Evolutionary conservation across 768 basidiomycete genomes (phyloP).

Genomic region (Hortiboletus flavorubellus): DNA sequence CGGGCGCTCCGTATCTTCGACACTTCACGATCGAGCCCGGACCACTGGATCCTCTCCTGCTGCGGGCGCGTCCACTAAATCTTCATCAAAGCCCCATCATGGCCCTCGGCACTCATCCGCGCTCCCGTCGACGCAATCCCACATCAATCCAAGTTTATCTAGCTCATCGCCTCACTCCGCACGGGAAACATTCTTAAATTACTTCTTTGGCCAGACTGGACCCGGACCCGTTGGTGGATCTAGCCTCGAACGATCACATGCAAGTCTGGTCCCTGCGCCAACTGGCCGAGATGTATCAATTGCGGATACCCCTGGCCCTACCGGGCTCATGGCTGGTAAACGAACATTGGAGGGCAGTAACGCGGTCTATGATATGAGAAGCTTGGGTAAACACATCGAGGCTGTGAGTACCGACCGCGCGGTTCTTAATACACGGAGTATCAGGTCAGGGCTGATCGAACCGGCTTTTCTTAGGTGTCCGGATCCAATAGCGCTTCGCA

Average conservation of each 20-base stretch:
- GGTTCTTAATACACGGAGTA: constrained; percentile 3
- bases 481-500: constrained; percentile 57
- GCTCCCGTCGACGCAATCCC: constrained; percentile 30
- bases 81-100: constrained; percentile 27
- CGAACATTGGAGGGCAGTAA: constrained; percentile 67
- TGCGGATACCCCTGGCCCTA: constrained; percentile 45
- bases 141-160: constrained; percentile 32
- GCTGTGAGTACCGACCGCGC: constrained; percentile 59
- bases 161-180: constrained; percentile 52
- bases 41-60: constrained; percentile 37
- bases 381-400: constrained; percentile 94
- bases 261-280: constrained; percentile 35
- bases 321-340: constrained; percentile 67
- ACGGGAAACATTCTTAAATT: constrained; percentile 91
- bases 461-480: constrained; percentile 40
- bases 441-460: constrained; percentile 11
- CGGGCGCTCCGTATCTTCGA: constrained; percentile 72
- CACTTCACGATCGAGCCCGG: constrained; percentile 71
- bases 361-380: constrained; percentile 98
- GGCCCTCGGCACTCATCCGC: constrained; percentile 35
- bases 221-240: constrained; percentile 66
- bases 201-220: constrained; percentile 94
- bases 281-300: constrained; percentile 66
- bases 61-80: constrained; percentile 23
- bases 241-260: constrained; percentile 41